Base-by-base conservation (phyloP, 192 early-diverging fungal species). In the Linnemannia elongata region DNA sequence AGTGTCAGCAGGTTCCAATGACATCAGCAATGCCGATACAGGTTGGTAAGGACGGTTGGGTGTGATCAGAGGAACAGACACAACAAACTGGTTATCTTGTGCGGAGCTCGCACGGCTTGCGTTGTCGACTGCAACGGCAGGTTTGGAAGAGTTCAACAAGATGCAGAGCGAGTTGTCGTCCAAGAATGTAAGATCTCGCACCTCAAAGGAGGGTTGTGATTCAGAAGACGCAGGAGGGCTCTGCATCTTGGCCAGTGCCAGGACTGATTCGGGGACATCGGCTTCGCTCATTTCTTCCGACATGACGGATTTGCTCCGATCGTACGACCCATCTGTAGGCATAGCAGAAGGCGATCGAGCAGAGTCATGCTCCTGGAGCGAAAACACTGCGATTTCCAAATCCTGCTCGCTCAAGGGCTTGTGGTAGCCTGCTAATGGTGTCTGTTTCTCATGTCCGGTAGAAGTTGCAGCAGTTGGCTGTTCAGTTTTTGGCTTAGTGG, bases 111-210 rank as follows among this genome's bases (percentile, higher is more conserved):
- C 27, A 66, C 3, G 60, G 10, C 30, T 33, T 30, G 60, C 8
- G 27, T 27, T 13, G n/a, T 30, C 60, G n/a, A 24, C n/a, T 8
- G 10, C 30, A 66, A 12, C 27, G 13, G 30, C 2, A 33, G 36
- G 39, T 10, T 49, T 73, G 35, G 69, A 47, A 3, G 79, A 49
- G 60, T 57, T 69, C 41, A 74, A 30, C 9, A 80, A 44, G 12
- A 80, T 30, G 36, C 79, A 55, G 10, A 80, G 72, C 8, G 54
- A 69, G 45, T 75, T 60, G 44, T 82, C 74, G 22, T 82, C 80
- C 44, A 82, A 22, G 22, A 82, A 82, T 7, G 24, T 55, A 2
- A 82, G 20, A 33, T 82, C 80, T 13, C 44, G 80, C 13, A 82
- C 70, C 20, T 76, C 69, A 71, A 42, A 76, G 38, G 17, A 33